Conservation (phyloP, 768 basidiomycete genomes). For the Serendipita sp. region DNA sequence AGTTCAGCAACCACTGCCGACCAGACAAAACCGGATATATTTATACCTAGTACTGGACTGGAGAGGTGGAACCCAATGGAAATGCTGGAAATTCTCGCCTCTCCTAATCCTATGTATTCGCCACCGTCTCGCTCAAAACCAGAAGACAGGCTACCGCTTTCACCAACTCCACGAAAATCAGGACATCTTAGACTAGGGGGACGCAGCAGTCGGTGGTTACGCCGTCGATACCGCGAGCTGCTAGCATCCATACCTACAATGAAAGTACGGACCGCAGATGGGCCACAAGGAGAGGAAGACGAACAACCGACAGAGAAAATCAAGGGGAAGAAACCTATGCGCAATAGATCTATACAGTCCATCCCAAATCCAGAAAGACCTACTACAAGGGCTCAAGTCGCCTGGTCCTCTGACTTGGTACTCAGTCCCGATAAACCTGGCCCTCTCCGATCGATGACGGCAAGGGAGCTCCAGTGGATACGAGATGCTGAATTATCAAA, state of each 20-base stretch:
- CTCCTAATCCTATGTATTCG: background rate
- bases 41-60: background rate
- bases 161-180: too few species aligned
- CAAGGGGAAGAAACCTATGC: background rate
- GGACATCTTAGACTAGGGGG: background rate
- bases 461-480: background rate
- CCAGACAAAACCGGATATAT: background rate
- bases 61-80: background rate
- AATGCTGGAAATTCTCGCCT: background rate
- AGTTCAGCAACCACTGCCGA: conserved; percentile 8
- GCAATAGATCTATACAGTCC: background rate
- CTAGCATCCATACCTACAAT: background rate
- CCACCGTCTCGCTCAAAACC: background rate
- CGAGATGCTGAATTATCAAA: too few species aligned
- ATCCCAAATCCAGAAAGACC: background rate
- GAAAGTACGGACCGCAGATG: background rate
- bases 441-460: background rate
- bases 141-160: background rate
- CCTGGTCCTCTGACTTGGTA: background rate
- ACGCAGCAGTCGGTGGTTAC: background rate
- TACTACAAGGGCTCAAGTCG: background rate
- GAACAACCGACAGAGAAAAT: background rate
- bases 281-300: background rate
- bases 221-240: background rate
- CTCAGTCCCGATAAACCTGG: background rate